phyloP scores from a whole-genome alignment of 2,329 filamentous ascomycete genomes.

The Diaporthe sp. region DNA sequence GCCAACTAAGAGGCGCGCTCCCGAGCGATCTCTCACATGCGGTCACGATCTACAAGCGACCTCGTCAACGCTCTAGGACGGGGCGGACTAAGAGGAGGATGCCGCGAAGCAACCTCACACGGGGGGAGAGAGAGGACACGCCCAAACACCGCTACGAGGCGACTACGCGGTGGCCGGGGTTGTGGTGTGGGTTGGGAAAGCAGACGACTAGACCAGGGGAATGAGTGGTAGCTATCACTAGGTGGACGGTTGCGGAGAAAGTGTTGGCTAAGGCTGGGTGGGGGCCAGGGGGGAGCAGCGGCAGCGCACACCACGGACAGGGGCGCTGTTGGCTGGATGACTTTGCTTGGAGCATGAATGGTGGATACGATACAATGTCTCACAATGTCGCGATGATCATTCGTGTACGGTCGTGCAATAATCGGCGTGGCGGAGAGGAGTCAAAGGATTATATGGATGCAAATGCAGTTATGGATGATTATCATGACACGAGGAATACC shows the following conservation, averaged over 20 bases:
- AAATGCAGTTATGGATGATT: slow-evolving; percentile 32
- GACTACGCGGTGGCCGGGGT: slow-evolving; percentile 1
- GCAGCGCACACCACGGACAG: not conserved
- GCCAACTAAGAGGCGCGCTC: slow-evolving; percentile 72
- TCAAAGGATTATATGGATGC: slow-evolving; percentile 31
- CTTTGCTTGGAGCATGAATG: not conserved
- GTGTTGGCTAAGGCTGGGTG: not conserved
- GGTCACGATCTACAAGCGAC: not conserved
- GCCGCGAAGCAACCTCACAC: not conserved
- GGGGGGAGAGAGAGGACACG: slow-evolving; percentile 2
- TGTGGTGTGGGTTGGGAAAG: not conserved
- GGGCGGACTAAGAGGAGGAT: not conserved
- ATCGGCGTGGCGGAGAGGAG: slow-evolving; percentile 28
- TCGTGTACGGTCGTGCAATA: slow-evolving; percentile 28
- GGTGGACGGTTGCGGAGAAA: not conserved
- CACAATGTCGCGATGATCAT: slow-evolving; percentile 25
- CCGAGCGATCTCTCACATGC: slow-evolving; percentile 6
- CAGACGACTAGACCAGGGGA: not conserved
- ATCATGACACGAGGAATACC: not conserved
- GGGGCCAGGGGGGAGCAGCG: not conserved
- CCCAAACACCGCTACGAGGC: slow-evolving; percentile 16
- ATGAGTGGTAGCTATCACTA: not conserved
- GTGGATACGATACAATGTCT: slow-evolving; percentile 30
- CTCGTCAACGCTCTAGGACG: slow-evolving; percentile 6
- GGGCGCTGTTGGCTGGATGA: not conserved